Evolutionary conservation across 2,329 filamentous ascomycete genomes (phyloP).

Genomic region (Zymoseptoria brevis): DNA sequence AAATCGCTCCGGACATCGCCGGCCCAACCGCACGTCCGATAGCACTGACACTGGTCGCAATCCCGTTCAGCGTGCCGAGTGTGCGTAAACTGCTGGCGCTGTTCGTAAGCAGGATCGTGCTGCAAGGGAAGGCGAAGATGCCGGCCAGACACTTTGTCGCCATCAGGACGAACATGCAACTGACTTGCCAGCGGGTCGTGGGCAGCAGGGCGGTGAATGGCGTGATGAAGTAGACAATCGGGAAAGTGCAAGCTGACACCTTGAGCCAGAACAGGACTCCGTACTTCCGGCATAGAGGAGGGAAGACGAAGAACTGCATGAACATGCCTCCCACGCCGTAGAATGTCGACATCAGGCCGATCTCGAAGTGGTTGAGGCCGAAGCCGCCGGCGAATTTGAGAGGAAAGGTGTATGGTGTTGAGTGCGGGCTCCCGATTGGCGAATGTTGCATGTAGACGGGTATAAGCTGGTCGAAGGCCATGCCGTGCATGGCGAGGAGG

Average conservation of each 20-base stretch:
- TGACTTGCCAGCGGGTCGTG: conserved; percentile 45
- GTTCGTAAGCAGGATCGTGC: conserved; percentile 85
- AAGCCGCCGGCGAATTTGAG: conserved; percentile 80
- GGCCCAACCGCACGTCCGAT: conserved; percentile 75
- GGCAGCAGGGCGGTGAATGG: conserved; percentile 67
- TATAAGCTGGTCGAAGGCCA: conserved; percentile 38
- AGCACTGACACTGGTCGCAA: conserved; percentile 75
- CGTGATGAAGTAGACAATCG: conserved; percentile 69
- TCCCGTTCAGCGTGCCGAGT: conserved; percentile 82
- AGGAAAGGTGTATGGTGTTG: conserved; percentile 43
- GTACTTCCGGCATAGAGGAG: conserved; percentile 60
- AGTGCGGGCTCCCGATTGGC: conserved; percentile 27
- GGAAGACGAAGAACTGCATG: conserved; percentile 81
- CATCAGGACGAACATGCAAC: conserved; percentile 58
- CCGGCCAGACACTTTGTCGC: conserved; percentile 64
- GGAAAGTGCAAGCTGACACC: conserved; percentile 58
- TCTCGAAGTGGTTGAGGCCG: conserved; percentile 61
- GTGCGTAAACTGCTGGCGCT: conserved; percentile 66
- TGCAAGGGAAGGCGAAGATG: conserved; percentile 83
- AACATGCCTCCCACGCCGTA: conserved; percentile 74
- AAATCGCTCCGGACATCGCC: conserved; percentile 61
- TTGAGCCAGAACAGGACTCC: conserved; percentile 70
- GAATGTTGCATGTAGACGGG: conserved; percentile 83
- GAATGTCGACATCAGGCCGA: conserved; percentile 77
- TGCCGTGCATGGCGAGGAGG: conserved; percentile 44